Conservation (phyloP, 306 rosid species). For the Fragaria nilgerrensis region DNA sequence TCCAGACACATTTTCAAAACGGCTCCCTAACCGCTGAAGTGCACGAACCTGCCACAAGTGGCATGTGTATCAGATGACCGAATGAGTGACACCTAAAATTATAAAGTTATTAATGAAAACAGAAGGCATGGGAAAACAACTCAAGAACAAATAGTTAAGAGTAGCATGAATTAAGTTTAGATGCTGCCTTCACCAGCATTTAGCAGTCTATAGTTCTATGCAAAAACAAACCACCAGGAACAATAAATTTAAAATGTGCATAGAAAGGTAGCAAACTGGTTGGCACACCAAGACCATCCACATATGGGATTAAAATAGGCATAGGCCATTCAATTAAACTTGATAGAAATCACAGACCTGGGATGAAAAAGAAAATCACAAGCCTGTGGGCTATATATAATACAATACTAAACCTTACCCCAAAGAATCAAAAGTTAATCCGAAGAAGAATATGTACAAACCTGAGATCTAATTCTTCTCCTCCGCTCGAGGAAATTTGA, state of each 20-base stretch:
- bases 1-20: slow-evolving; percentile 87
- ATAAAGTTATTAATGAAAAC: neutral
- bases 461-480: slow-evolving; percentile 98
- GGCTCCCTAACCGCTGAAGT: slow-evolving; percentile 95
- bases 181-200: neutral
- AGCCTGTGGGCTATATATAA: neutral
- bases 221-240: neutral
- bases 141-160: slow-evolving; percentile 7
- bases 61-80: slow-evolving; percentile 1
- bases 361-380: neutral
- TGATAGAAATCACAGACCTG: slow-evolving; percentile 1
- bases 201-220: neutral
- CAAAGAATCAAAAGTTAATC: slow-evolving; percentile 14
- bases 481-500: slow-evolving; percentile 95
- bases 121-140: slow-evolving; percentile 1
- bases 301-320: neutral
- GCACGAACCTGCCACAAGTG: slow-evolving; percentile 82
- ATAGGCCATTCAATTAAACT: neutral
- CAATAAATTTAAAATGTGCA: neutral
- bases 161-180: neutral
- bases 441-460: slow-evolving; percentile 36
- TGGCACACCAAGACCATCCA: neutral
- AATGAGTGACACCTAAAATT: neutral
- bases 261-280: slow-evolving; percentile 7
- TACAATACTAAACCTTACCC: slow-evolving; percentile 15